Conservation (phyloP, 2,329 filamentous ascomycete species). For the Fusarium sp. region DNA sequence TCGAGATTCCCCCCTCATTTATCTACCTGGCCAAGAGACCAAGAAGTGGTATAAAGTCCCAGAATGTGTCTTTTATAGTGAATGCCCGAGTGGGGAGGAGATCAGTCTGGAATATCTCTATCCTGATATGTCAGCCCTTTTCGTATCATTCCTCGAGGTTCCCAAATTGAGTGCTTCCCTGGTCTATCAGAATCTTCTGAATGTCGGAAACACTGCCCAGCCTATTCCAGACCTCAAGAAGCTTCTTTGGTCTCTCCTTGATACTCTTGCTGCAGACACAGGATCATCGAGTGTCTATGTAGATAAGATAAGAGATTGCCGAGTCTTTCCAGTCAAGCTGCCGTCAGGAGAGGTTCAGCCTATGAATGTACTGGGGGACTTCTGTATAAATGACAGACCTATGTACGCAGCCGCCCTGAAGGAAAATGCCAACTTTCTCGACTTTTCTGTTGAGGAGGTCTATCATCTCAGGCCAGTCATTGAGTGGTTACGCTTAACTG, state of each 20-base stretch:
- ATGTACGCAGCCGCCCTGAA: neutral
- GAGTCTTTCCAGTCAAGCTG: neutral
- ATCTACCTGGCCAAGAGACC: rapidly evolving
- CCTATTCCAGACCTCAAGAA: neutral
- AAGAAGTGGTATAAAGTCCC: neutral
- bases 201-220: neutral
- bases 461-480: neutral
- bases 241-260: neutral
- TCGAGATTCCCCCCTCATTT: neutral
- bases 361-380: neutral
- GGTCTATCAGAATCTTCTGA: neutral
- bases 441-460: neutral
- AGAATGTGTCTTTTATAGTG: too few species aligned
- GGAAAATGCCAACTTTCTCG: neutral
- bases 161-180: neutral
- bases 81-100: too few species aligned
- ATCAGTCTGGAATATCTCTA: neutral
- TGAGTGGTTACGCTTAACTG: neutral
- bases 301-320: neutral
- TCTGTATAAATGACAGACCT: neutral
- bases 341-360: neutral
- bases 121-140: neutral
- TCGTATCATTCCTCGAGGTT: neutral
- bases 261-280: neutral
- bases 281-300: neutral